phyloP scores from a whole-genome alignment of 345 rosid genomes.

The Linum lewisii region DNA sequence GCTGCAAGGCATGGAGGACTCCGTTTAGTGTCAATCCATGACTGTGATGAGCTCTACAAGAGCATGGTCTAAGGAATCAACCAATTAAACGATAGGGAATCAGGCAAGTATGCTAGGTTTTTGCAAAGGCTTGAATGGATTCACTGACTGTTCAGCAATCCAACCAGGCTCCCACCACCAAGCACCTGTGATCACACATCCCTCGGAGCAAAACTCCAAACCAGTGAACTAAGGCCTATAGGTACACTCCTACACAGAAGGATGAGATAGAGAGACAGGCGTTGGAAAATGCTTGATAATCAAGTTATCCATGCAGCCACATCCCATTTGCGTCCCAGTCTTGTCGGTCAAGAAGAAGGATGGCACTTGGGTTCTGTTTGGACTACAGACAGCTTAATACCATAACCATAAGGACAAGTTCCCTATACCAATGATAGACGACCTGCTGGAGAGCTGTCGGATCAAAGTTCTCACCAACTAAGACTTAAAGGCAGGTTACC shows the following conservation, averaged over 20 bases:
- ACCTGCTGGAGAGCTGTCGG: background rate
- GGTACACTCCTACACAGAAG: background rate
- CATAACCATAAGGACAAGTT: background rate
- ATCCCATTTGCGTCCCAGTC: background rate
- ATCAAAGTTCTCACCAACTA: background rate
- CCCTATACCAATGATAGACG: background rate
- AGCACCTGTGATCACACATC: too few relatives aligned
- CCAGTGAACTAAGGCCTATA: background rate
- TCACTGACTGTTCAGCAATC: too few relatives aligned
- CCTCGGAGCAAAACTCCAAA: background rate
- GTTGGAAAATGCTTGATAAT: background rate
- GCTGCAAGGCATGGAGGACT: too few relatives aligned
- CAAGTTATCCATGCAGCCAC: background rate
- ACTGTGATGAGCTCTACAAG: too few relatives aligned
- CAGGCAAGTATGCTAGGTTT: background rate
- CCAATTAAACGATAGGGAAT: too few relatives aligned
- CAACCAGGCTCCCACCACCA: too few relatives aligned
- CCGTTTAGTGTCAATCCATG: too few relatives aligned
- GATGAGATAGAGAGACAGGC: background rate
- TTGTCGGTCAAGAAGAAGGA: background rate
- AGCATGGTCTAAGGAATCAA: too few relatives aligned
- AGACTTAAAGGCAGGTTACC: background rate
- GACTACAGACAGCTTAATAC: background rate
- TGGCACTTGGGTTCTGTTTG: background rate
- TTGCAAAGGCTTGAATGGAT: too few relatives aligned